These are phyloP conservation scores for Nemania diffusa DNA, from an alignment of 2,329 filamentous ascomycete species.

Conservation along the genomic window DNA sequence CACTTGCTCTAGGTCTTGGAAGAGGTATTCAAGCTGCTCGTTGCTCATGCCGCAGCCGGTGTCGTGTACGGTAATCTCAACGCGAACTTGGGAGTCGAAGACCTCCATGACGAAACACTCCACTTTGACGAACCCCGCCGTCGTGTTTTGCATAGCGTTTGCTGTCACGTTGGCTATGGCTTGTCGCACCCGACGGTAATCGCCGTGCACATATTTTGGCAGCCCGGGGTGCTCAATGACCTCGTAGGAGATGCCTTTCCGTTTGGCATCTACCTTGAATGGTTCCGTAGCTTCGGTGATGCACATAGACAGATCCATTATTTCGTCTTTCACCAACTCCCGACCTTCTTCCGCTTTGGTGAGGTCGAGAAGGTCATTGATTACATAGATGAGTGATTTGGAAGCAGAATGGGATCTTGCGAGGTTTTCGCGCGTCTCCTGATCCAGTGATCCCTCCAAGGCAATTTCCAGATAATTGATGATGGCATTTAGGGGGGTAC, in stretches of 20 bases:
- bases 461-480: slow-evolving; percentile 96
- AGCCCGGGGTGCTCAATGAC: slow-evolving; percentile 74
- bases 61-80: slow-evolving; percentile 82
- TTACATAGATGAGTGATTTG: slow-evolving; percentile 92
- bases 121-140: slow-evolving; percentile 72
- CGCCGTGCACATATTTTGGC: slow-evolving; percentile 78
- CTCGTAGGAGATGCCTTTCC: slow-evolving; percentile 78
- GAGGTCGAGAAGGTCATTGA: slow-evolving; percentile 89
- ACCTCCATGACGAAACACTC: slow-evolving; percentile 73
- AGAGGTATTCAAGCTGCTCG: slow-evolving; percentile 62
- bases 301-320: slow-evolving; percentile 77
- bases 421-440: slow-evolving; percentile 86
- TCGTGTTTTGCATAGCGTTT: slow-evolving; percentile 85
- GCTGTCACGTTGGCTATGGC: slow-evolving; percentile 84
- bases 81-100: slow-evolving; percentile 64
- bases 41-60: slow-evolving; percentile 77
- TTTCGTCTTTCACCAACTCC: slow-evolving; percentile 80
- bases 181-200: slow-evolving; percentile 82
- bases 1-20: slow-evolving; percentile 69
- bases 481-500: slow-evolving; percentile 90
- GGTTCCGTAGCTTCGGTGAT: slow-evolving; percentile 81
- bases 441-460: slow-evolving; percentile 80
- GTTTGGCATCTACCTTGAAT: slow-evolving; percentile 77
- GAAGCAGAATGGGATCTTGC: slow-evolving; percentile 88
- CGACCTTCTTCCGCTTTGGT: slow-evolving; percentile 89